These are phyloP conservation scores for Suhomyces yuchorum DNA, from an alignment of 1,139 yeast species.

Conservation along the genomic window DNA sequence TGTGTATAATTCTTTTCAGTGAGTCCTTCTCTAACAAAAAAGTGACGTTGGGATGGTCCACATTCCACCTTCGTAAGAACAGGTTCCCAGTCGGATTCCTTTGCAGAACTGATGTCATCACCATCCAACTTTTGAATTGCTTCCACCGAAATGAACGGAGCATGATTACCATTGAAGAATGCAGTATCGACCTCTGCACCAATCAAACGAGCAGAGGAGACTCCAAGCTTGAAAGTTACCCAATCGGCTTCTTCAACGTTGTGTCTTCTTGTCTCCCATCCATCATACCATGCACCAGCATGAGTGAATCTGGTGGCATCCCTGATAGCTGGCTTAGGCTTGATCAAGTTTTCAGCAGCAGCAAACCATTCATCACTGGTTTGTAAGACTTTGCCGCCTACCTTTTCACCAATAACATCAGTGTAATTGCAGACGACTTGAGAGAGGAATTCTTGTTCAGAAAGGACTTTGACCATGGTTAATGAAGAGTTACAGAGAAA, in stretches of 20 bases:
- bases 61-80: constrained; percentile 74
- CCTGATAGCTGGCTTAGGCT: constrained; percentile 76
- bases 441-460: constrained; percentile 46
- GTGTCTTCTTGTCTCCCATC: constrained; percentile 97
- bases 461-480: constrained; percentile 31
- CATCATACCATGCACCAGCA: constrained; percentile 97
- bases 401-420: constrained; percentile 78
- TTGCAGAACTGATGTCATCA: constrained; percentile 27
- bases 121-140: constrained; percentile 45
- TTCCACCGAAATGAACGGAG: constrained; percentile 86
- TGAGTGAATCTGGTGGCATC: constrained; percentile 78
- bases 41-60: constrained; percentile 86
- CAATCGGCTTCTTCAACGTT: constrained; percentile 82
- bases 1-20: constrained; percentile 72
- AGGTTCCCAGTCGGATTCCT: constrained; percentile 60
- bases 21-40: constrained; percentile 61
- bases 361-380: constrained; percentile 95
- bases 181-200: constrained; percentile 94
- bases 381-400: constrained; percentile 72
- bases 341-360: constrained; percentile 82
- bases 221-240: constrained; percentile 83
- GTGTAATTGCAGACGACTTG: constrained; percentile 53
- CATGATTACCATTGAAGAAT: constrained; percentile 91
- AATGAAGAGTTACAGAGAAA: background rate
- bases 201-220: constrained; percentile 71